These are phyloP conservation scores for Rhodomyrtus tomentosa DNA, from an alignment of 345 rosid genomes.

Conservation along the genomic window DNA sequence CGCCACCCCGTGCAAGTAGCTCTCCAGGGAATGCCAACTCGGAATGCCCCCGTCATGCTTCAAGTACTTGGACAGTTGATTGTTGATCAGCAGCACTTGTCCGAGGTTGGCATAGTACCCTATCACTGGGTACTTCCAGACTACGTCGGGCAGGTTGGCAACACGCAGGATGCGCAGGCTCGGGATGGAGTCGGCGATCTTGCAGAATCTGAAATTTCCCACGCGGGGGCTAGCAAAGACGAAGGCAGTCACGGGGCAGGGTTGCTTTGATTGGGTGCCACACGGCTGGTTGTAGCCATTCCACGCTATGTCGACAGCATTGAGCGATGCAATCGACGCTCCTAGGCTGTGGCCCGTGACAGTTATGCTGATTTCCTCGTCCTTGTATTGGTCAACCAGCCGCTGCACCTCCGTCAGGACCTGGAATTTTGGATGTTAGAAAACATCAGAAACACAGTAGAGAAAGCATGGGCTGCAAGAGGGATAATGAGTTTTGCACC, in stretches of 20 bases:
- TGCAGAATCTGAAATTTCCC: slow-evolving; percentile 23
- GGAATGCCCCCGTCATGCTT: slow-evolving; percentile 3
- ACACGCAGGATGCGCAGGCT: slow-evolving; percentile 15
- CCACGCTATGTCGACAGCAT: slow-evolving; percentile 39
- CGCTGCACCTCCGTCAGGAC: slow-evolving; percentile 33
- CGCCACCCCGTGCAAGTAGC: slow-evolving; percentile 24
- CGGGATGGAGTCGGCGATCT: neutral
- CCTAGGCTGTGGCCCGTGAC: slow-evolving; percentile 55
- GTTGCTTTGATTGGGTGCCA: neutral
- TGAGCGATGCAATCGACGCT: slow-evolving; percentile 38
- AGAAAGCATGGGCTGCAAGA: neutral
- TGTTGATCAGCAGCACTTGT: slow-evolving; percentile 12
- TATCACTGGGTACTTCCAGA: neutral
- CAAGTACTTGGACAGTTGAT: slow-evolving; percentile 8
- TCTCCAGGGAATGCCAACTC: slow-evolving; percentile 19
- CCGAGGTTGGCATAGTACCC: slow-evolving; percentile 16
- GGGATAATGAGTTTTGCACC: neutral
- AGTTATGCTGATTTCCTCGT: slow-evolving; percentile 56
- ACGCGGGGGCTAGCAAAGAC: slow-evolving; percentile 41
- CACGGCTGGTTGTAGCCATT: slow-evolving; percentile 10
- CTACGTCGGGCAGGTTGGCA: slow-evolving; percentile 9
- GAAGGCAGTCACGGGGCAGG: slow-evolving; percentile 41
- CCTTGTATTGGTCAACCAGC: slow-evolving; percentile 30
- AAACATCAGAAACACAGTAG: neutral
- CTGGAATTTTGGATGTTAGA: slow-evolving; percentile 13